Evolutionary conservation across 257 asterid species (phyloP), one percentile per base, ranked within the genome.

Genomic region (Linderniella brevidens): DNA sequence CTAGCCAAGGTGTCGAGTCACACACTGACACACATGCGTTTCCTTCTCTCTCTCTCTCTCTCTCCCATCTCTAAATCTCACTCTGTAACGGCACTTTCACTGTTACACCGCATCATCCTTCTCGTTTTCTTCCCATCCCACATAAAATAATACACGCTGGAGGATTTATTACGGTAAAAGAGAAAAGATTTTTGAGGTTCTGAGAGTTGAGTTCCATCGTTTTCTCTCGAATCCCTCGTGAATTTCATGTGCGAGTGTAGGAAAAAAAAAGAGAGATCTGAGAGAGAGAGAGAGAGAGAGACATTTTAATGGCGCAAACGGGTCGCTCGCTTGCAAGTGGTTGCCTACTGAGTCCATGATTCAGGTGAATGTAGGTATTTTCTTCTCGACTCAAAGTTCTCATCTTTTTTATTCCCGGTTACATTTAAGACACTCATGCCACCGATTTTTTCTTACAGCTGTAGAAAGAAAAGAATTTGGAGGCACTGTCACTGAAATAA

Each of bases 191-290:
- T 25, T 25, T 25, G 3, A 6, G 6, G 32, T 25, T 19, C 39
- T n/a, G n/a, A 29, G 66, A 41, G 62, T 49, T 41, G 67, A 41
- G 67, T 52, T 65, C 54, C 8, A 60, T 60, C 67, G 67, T 61
- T 64, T 64, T 66, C 68, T 53, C 9, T 58, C 67, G 60, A 59
- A 13, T 53, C 58, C 76, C 70, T 66, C 78, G 78, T 77, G 83
- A 25, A 25, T 6, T 25, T 25, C 32, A 25, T 25, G 32, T 25
- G 32, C 4, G 32, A 53, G 71, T n/a, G n/a, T n/a, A n/a, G n/a
- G n/a, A n/a, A n/a, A n/a, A n/a, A n/a, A 70, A 41, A 61, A 58
- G 57, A 61, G 92, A 68, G 94, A 79, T 83, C 92, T 74, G 79
- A 56, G 55, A 29, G n/a, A n/a, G n/a, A n/a, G n/a, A n/a, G n/a